Evolutionary conservation across 1,284 basidiomycete genomes (phyloP), one percentile per base, ranked within the genome.

Genomic region (Hemileia vastatrix): DNA sequence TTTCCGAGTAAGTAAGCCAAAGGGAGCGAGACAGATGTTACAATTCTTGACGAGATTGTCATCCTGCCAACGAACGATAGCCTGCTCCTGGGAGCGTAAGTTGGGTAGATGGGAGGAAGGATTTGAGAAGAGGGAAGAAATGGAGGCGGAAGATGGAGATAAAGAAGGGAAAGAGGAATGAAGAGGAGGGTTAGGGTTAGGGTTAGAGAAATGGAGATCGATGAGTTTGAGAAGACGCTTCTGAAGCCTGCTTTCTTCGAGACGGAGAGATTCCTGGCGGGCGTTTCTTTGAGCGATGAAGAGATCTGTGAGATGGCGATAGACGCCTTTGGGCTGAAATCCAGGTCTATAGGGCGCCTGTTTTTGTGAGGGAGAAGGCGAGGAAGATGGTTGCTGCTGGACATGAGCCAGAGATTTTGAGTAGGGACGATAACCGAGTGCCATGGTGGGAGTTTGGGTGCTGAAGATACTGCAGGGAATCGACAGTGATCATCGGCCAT

Each of bases 41-140:
- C 93, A 97, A 60, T 84, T 83, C 32, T 82, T 83, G 0, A 85
- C 88, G 8, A 80, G 74, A 0, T 81, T 79, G 72, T 96, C 94
- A 43, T 88, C 85, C 75, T 96, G 85, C 94, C 94, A 98, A 11
- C 91, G 90, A 2, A 96, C 91, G 68, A 98, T 93, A 33, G 81
- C 80, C 77, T 96, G 92, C 76, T 98, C 94, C 1, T 69, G 67
- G 11, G 66, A 65, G 8, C 72, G 65, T 2, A 54, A 31, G 6
- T 4, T 32, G 6, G 47, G n/a, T 4, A 43, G 47, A 43, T 1
- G 6, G n/a, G 54, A 18, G 15, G 24, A 31, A 21, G 19, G n/a
- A 31, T 21, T 23, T 13, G 24, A 51, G 2, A 31, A 1, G 3
- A 23, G 49, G 18, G 19, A 21, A 15, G 49, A 5, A 31, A 15